Evolutionary conservation across 768 basidiomycete genomes (phyloP).

Genomic region (Pulveroboletus sp.): DNA sequence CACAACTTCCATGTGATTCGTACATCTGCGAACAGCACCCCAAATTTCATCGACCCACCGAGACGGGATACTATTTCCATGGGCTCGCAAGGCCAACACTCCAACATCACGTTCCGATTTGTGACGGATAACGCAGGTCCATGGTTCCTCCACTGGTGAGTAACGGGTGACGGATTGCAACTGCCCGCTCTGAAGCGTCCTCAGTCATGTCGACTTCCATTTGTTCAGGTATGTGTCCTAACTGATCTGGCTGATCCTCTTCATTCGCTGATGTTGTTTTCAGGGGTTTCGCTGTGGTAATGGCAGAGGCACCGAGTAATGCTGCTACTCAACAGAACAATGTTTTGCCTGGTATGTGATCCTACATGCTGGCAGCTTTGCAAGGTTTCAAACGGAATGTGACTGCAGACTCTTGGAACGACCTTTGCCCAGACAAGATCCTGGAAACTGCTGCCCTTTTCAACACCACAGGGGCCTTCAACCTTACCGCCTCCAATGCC

Average conservation of each 20-base stretch:
- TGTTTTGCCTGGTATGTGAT: conserved; percentile 19
- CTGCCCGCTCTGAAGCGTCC: neutral
- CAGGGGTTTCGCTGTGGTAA: conserved; percentile 31
- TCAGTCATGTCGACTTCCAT: conserved; percentile 33
- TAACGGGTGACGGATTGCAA: too few relatives aligned
- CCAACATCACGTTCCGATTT: conserved; percentile 56
- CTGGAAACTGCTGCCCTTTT: conserved; percentile 17
- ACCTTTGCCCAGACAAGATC: conserved; percentile 18
- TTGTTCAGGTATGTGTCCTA: conserved; percentile 18
- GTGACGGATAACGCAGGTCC: conserved; percentile 63
- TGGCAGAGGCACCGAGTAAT: conserved; percentile 25
- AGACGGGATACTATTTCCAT: conserved; percentile 34
- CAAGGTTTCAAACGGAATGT: neutral
- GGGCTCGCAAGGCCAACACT: conserved; percentile 30
- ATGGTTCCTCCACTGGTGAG: conserved; percentile 48
- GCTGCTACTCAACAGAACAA: conserved; percentile 17
- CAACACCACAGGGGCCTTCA: conserved; percentile 16
- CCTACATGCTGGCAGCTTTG: neutral
- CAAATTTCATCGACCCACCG: conserved; percentile 38
- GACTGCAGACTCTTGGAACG: conserved; percentile 16
- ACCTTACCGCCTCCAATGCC: conserved; percentile 12
- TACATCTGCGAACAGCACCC: conserved; percentile 26
- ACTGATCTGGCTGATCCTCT: neutral
- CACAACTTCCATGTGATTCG: conserved; percentile 40
- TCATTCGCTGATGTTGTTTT: conserved; percentile 3